A percentile compares a stretch with the other conserved stretches of the same genome.
Conservation (phyloP, 2,329 filamentous ascomycete species). For the Dactylellina sp. region DNA sequence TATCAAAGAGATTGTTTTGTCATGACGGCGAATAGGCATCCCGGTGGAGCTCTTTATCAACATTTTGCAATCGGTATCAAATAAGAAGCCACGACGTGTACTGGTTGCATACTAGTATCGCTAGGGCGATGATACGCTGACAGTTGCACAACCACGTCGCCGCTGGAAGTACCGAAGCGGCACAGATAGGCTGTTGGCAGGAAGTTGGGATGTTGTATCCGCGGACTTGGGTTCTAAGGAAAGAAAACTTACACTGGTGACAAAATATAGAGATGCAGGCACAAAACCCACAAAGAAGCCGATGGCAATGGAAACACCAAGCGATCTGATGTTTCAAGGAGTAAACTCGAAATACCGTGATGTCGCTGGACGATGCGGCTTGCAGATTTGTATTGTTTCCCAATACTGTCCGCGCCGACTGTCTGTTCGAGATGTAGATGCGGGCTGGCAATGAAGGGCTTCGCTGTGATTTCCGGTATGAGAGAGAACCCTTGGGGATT, state of each 20-base stretch:
- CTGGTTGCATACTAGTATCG: neutral
- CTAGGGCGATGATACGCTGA: slow-evolving; percentile 2
- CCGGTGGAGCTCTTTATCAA: neutral
- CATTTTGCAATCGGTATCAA: neutral
- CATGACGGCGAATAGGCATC: too few relatives aligned
- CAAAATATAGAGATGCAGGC: neutral
- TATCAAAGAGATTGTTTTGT: too few relatives aligned
- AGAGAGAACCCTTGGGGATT: neutral
- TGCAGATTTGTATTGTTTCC: slow-evolving; percentile 47
- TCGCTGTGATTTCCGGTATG: slow-evolving; percentile 1
- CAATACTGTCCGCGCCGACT: slow-evolving; percentile 51
- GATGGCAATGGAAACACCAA: slow-evolving; percentile 19
- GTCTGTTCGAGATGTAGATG: too few relatives aligned
- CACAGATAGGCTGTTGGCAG: slow-evolving; percentile 2
- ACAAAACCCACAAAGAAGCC: neutral
- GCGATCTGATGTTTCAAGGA: slow-evolving; percentile 47
- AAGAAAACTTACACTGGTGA: slow-evolving; percentile 4
- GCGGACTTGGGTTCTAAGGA: slow-evolving; percentile 3
- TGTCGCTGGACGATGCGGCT: slow-evolving; percentile 14
- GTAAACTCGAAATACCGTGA: slow-evolving; percentile 29
- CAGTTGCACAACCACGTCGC: slow-evolving; percentile 1
- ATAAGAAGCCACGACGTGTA: neutral
- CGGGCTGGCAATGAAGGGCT: slow-evolving; percentile 1
- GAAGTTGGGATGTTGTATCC: neutral
- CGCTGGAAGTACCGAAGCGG: neutral